Evolutionary conservation across 441 rosid species (phyloP).

Genomic region (Corymbia citriodora): DNA sequence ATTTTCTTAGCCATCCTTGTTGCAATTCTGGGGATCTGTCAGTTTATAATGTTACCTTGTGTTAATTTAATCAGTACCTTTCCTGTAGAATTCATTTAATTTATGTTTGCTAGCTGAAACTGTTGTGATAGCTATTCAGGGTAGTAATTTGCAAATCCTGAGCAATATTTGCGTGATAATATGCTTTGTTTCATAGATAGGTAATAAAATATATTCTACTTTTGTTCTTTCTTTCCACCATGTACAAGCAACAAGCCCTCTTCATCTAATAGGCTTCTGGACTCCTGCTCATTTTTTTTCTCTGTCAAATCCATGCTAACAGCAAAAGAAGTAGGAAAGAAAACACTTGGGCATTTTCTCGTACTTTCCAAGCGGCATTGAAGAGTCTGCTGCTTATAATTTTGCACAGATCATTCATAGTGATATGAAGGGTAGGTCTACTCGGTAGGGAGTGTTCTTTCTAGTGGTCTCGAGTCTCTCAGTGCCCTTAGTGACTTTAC

Average conservation of each 20-base stretch:
- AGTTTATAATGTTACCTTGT: background rate
- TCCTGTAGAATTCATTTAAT: background rate
- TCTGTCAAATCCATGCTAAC: background rate
- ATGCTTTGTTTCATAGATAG: background rate
- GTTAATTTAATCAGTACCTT: background rate
- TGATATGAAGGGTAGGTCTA: background rate
- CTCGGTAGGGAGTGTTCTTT: background rate
- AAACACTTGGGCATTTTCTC: background rate
- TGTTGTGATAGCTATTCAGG: background rate
- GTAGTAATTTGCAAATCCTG: background rate
- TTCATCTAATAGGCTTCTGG: background rate
- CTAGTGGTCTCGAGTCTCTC: background rate
- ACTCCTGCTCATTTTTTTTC: background rate
- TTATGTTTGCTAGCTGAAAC: background rate
- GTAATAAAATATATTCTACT: background rate
- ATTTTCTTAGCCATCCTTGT: background rate
- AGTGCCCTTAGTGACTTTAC: background rate
- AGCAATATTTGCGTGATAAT: background rate
- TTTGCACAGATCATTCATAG: background rate
- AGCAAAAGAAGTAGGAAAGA: background rate
- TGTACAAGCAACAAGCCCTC: background rate
- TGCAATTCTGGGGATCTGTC: background rate
- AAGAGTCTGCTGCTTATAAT: background rate
- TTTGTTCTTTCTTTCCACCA: background rate
- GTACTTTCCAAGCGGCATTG: background rate